A percentile compares a stretch with the other conserved stretches of the same genome.
Conservation (phyloP, 345 rosid genomes). For the Arabidopsis suecica region DNA sequence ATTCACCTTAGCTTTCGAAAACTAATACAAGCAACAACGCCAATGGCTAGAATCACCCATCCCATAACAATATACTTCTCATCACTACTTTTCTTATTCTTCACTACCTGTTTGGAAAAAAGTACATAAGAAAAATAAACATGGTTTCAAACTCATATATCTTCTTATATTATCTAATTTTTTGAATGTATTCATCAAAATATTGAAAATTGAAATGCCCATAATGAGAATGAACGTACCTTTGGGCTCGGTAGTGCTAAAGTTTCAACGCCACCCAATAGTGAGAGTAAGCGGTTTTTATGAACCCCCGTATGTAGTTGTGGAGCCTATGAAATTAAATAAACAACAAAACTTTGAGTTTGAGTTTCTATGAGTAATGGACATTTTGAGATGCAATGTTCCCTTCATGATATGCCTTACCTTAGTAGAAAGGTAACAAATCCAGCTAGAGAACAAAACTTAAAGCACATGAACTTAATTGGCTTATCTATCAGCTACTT, state of each 20-base stretch:
- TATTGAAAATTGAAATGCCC: neutral
- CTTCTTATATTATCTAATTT: neutral
- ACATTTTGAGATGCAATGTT: too few relatives aligned
- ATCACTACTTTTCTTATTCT: constrained; percentile 4
- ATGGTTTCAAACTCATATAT: neutral
- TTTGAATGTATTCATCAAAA: neutral
- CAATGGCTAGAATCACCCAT: neutral
- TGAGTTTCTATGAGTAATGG: neutral
- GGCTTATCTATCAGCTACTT: too few relatives aligned
- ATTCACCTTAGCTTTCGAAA: neutral
- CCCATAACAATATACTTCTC: neutral
- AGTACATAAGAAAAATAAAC: neutral
- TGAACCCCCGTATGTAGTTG: neutral
- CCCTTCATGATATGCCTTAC: neutral
- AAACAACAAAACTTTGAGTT: neutral
- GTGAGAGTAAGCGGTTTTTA: neutral
- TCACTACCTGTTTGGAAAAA: neutral
- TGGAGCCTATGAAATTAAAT: neutral
- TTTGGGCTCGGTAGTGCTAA: neutral
- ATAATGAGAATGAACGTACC: neutral
- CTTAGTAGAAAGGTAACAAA: too few relatives aligned
- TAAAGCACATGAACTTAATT: too few relatives aligned
- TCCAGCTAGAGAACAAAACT: too few relatives aligned
- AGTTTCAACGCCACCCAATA: neutral
- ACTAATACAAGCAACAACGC: neutral